Conservation (phyloP, 2,329 filamentous ascomycete genomes). For the Pyrenophora graminea region DNA sequence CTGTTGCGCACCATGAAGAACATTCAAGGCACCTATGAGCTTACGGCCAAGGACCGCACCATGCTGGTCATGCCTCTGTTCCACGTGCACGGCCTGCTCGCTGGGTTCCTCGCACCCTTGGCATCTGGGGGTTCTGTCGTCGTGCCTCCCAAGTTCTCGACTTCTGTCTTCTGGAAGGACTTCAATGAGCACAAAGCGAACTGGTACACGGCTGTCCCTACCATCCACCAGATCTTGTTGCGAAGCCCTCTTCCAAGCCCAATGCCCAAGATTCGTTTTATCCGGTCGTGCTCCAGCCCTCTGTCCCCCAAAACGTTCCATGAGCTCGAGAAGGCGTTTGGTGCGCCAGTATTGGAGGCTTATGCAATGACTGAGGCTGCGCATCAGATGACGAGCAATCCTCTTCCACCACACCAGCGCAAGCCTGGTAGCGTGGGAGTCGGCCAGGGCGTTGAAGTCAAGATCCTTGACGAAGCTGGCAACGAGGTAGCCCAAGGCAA, state of each 20-base stretch:
- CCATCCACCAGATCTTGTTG: slow-evolving; percentile 87
- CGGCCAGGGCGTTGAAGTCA: slow-evolving; percentile 80
- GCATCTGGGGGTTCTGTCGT: slow-evolving; percentile 77
- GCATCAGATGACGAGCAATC: slow-evolving; percentile 78
- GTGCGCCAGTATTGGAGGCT: slow-evolving; percentile 82
- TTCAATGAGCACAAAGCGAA: slow-evolving; percentile 76
- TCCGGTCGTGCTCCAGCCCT: slow-evolving; percentile 83
- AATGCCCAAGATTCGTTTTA: slow-evolving; percentile 77
- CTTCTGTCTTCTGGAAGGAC: slow-evolving; percentile 79
- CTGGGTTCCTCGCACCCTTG: slow-evolving; percentile 78
- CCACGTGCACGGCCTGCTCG: slow-evolving; percentile 87
- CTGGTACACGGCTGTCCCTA: slow-evolving; percentile 93
- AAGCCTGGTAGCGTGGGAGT: slow-evolving; percentile 82
- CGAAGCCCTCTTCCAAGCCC: slow-evolving; percentile 71
- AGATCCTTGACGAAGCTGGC: slow-evolving; percentile 73
- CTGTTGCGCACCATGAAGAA: slow-evolving; percentile 82
- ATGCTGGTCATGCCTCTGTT: slow-evolving; percentile 90
- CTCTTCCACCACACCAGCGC: slow-evolving; percentile 67
- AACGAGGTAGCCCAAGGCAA: slow-evolving; percentile 68
- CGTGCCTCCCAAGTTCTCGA: slow-evolving; percentile 79
- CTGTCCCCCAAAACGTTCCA: slow-evolving; percentile 81
- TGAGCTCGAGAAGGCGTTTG: slow-evolving; percentile 74
- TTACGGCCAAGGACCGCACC: slow-evolving; percentile 73
- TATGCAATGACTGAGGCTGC: slow-evolving; percentile 93
- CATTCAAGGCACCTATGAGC: slow-evolving; percentile 75